These are phyloP conservation scores for Tephrocybe rancida DNA, from an alignment of 768 basidiomycete species.

Conservation along the genomic window DNA sequence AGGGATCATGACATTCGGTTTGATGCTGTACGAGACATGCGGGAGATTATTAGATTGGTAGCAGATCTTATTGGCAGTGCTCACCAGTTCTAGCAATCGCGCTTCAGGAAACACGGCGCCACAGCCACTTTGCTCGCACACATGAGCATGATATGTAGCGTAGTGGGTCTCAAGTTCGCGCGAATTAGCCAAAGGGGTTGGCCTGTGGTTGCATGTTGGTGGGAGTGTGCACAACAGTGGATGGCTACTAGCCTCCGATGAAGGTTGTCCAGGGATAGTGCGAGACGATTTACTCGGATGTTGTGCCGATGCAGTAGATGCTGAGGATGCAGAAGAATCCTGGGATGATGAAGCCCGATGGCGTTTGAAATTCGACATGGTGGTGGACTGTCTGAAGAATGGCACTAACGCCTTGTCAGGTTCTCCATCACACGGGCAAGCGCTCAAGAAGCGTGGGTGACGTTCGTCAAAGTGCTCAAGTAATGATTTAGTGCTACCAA, in stretches of 20 bases:
- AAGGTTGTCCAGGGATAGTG: conserved; percentile 19
- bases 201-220: conserved; percentile 74
- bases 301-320: conserved; percentile 31
- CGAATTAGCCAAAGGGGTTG: conserved; percentile 65
- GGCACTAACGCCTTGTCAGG: neutral
- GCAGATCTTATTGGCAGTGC: conserved; percentile 29
- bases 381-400: conserved; percentile 4
- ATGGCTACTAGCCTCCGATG: conserved; percentile 23
- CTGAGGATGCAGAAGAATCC: conserved; percentile 34
- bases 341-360: conserved; percentile 39
- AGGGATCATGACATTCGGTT: conserved; percentile 87
- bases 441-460: no score
- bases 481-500: no score
- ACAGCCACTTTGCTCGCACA: conserved; percentile 72
- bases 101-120: conserved; percentile 86
- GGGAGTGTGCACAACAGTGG: conserved; percentile 73
- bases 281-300: conserved; percentile 30
- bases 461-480: no score
- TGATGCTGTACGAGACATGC: conserved; percentile 54
- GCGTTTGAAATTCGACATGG: conserved; percentile 33
- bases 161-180: conserved; percentile 84
- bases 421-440: no score
- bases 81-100: conserved; percentile 75
- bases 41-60: neutral
- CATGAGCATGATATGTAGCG: conserved; percentile 81